phyloP scores from a whole-genome alignment of 2,329 filamentous ascomycete species.

The Xylaria polymorpha region DNA sequence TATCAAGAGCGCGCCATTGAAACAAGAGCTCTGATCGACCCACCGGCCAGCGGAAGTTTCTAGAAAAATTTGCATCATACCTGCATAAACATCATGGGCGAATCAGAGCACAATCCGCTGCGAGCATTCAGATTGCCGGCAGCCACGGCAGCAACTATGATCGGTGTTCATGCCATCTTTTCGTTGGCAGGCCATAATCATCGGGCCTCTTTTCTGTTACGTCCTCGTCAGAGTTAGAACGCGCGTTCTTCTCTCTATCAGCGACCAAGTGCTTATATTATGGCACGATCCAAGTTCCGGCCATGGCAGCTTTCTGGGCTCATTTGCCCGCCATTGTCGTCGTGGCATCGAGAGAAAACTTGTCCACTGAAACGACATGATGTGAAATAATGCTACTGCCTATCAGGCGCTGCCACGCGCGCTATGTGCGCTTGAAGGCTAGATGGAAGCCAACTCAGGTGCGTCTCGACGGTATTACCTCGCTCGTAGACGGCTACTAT shows the following conservation, averaged over 20 bases:
- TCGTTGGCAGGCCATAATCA: slow-evolving; percentile 2
- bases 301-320: slow-evolving; percentile 6
- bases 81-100: slow-evolving; percentile 17
- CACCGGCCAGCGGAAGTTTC: slow-evolving; percentile 33
- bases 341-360: slow-evolving; percentile 9
- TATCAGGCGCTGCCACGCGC: slow-evolving; percentile 36
- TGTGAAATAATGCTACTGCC: slow-evolving; percentile 22
- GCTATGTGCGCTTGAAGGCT: slow-evolving; percentile 15
- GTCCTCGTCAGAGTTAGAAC: slow-evolving; percentile 4
- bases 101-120: slow-evolving; percentile 30
- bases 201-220: neutral
- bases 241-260: neutral
- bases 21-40: slow-evolving; percentile 22
- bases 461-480: slow-evolving; percentile 10
- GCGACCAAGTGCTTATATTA: slow-evolving; percentile 11
- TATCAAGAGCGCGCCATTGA: slow-evolving; percentile 23
- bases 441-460: slow-evolving; percentile 19
- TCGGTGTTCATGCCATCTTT: slow-evolving; percentile 16
- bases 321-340: slow-evolving; percentile 13
- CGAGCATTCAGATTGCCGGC: slow-evolving; percentile 21
- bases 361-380: slow-evolving; percentile 10
- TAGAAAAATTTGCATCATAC: slow-evolving; percentile 34
- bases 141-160: slow-evolving; percentile 4
- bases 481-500: slow-evolving; percentile 19
- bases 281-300: slow-evolving; percentile 9